These are phyloP conservation scores for Rhodotorula sp. DNA, from an alignment of 1,284 basidiomycete species.

Conservation along the genomic window DNA sequence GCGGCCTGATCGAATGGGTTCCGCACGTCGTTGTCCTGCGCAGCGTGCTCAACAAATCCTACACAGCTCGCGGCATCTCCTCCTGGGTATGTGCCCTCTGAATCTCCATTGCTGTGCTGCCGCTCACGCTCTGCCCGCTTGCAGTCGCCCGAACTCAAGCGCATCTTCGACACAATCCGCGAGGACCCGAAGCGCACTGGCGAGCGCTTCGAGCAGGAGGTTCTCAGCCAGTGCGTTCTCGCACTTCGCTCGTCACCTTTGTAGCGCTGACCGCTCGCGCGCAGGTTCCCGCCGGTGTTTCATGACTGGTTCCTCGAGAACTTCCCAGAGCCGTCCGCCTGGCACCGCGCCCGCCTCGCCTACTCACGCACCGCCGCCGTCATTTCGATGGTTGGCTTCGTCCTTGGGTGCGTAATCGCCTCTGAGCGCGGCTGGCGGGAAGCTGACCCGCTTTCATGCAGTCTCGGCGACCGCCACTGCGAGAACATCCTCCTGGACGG, in stretches of 20 bases:
- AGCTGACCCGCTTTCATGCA: conserved; percentile 48
- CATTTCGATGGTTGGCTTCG: conserved; percentile 99
- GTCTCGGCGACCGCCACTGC: conserved; percentile 94
- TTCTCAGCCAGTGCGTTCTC: conserved; percentile 63
- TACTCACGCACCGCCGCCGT: conserved; percentile 92
- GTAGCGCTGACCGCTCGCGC: neutral
- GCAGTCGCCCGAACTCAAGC: conserved; percentile 60
- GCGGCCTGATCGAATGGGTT: conserved; percentile 98
- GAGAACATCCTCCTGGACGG: conserved; percentile 96
- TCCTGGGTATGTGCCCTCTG: conserved; percentile 41
- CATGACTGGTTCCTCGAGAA: conserved; percentile 97
- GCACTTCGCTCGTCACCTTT: neutral
- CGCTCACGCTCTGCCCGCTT: conserved; percentile 1
- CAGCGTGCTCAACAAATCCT: conserved; percentile 72
- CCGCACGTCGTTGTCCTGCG: conserved; percentile 87
- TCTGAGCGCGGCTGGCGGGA: neutral
- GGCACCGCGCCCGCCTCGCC: conserved; percentile 82
- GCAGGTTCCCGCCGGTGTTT: conserved; percentile 79
- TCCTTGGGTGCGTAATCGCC: conserved; percentile 72
- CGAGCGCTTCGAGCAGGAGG: conserved; percentile 62
- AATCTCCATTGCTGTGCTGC: too few species aligned
- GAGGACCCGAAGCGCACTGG: conserved; percentile 58
- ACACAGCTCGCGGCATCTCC: conserved; percentile 64
- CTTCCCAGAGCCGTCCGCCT: conserved; percentile 94
- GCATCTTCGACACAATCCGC: conserved; percentile 63